Evolutionary conservation across 1,284 basidiomycete species (phyloP), one percentile per base, ranked within the genome.

Genomic region (Marasmius sp.): DNA sequence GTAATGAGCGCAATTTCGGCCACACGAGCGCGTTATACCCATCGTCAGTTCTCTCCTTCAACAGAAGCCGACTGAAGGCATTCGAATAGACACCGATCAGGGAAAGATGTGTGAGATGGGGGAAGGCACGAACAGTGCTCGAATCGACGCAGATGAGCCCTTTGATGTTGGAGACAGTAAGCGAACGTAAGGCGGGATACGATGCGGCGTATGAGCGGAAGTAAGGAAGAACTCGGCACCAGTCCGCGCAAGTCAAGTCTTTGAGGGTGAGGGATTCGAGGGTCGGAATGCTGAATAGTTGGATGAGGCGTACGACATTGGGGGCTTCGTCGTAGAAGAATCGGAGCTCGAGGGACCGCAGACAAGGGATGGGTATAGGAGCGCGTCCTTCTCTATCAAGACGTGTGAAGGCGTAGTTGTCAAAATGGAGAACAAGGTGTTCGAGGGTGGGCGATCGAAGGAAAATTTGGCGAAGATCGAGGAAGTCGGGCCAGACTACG

Each of bases 141-240:
- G 64, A 65, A 37, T 65, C 64, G 41, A 65, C 64, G 36, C 57
- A 63, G 6, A 65, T 63, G n/a, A 65, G 59, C 5, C 59, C 61
- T 57, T 61, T 65, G 47, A 65, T 59, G 27, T 47, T 52, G 33
- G 59, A 57, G 6, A 65, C 39, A 3, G 59, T 53, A 22, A 65
- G 61, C n/a, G 55, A 52, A 39, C 58, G 62, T 10, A 65, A 56
- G 22, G 59, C 53, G 20, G 64, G 64, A 47, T 61, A 65, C 3
- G 56, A 58, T 8, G 52, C 57, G 45, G 60, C 56, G 59, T 65
- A 60, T 41, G 50, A 60, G 39, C 64, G 64, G 55, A 65, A 65
- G 49, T 65, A 65, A 14, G 62, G 61, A 14, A 65, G 54, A 20
- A 60, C 57, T 16, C 64, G 61, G 56, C 64, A 65, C 64, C 64